Evolutionary conservation across 805 yeast genomes (phyloP).

Genomic region (Starmerella asiatica): DNA sequence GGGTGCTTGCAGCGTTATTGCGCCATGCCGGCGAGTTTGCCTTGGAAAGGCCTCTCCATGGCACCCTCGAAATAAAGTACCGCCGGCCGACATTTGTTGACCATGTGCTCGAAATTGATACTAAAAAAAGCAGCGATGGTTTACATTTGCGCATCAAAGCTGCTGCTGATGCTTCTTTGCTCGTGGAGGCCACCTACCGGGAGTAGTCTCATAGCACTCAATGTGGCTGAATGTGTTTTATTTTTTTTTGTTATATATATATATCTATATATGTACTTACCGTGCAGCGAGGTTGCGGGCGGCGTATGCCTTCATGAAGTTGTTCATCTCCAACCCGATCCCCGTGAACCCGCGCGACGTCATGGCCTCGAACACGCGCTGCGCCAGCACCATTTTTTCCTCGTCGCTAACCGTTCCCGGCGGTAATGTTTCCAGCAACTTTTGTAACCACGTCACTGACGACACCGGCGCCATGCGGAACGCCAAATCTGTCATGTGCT

Average conservation of each 20-base stretch:
- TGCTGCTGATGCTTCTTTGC: constrained; percentile 38
- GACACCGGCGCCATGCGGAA: constrained; percentile 27
- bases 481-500: constrained; percentile 14
- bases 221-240: background rate
- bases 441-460: constrained; percentile 51
- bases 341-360: constrained; percentile 58
- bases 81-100: constrained; percentile 64
- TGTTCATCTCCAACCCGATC: constrained; percentile 56
- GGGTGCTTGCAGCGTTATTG: constrained; percentile 64
- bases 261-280: too few species aligned
- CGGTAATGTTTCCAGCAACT: constrained; percentile 46
- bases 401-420: constrained; percentile 46
- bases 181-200: constrained; percentile 6
- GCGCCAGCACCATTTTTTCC: constrained; percentile 52
- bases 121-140: constrained; percentile 30
- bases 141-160: constrained; percentile 28
- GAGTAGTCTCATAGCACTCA: background rate
- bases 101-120: constrained; percentile 55
- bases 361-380: constrained; percentile 20
- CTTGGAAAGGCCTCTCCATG: constrained; percentile 15
- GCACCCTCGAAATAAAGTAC: constrained; percentile 35
- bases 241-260: constrained; percentile 1
- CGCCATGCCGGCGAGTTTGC: constrained; percentile 57
- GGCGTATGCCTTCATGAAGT: constrained; percentile 39
- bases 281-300: constrained; percentile 20